Percentiles rank a stretch among this genome's conserved stretches.
phyloP scores from a whole-genome alignment of 176 grass and related monocot species.

The Oryza meyeriana region DNA sequence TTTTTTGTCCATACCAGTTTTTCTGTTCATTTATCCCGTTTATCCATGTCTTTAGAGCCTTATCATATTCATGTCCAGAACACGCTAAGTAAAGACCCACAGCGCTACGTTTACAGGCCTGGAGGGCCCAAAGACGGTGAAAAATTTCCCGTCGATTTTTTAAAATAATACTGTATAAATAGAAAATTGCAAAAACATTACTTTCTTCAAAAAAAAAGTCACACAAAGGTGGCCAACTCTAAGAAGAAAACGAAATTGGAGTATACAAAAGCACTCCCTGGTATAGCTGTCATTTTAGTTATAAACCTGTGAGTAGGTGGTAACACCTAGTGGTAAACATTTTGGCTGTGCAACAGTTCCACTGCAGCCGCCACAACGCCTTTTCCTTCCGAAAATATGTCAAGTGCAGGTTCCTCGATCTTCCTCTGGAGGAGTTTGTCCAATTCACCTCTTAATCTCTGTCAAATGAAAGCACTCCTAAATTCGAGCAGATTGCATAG shows the following conservation, averaged over 20 bases:
- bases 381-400: slow-evolving; percentile 73
- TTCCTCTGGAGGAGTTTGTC: slow-evolving; percentile 86
- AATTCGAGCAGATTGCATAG: neutral
- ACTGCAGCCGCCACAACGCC: slow-evolving; percentile 83
- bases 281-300: neutral
- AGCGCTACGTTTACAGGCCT: no score
- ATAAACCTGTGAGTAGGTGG: neutral
- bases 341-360: slow-evolving; percentile 78
- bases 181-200: no score
- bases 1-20: no score
- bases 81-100: no score
- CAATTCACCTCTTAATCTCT: slow-evolving; percentile 87
- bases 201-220: no score
- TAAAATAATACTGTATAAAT: no score
- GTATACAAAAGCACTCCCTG: neutral
- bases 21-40: no score
- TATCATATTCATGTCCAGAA: no score
- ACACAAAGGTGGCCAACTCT: neutral
- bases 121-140: no score
- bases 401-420: slow-evolving; percentile 77
- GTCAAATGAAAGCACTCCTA: slow-evolving; percentile 13
- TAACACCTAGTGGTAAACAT: slow-evolving; percentile 47
- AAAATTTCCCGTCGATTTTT: no score
- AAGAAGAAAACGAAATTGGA: neutral
- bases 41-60: no score